Evolutionary conservation across 257 asterid genomes (phyloP), one percentile per base, ranked within the genome.

Genomic region (Solanum tarapatanum): DNA sequence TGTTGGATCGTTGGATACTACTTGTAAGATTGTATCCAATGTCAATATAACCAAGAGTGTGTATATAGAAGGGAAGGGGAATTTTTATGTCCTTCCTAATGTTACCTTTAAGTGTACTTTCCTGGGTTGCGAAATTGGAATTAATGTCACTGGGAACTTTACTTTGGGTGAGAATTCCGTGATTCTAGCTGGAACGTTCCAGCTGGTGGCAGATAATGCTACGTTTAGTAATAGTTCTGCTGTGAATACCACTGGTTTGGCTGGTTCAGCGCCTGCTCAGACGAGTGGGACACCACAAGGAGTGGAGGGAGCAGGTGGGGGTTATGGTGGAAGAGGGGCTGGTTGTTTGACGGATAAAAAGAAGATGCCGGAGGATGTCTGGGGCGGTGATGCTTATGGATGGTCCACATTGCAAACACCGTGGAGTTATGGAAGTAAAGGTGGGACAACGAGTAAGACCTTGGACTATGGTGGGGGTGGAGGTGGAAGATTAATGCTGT

Each of bases 401-500:
- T 97, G 99, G 99, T 91, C 98, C 7, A 84, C 86, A 45, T 90
- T 97, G 94, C 91, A 92, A 89, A 85, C 48, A 83, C 99, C 99
- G 6, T 90, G 93, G 94, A 93, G 95, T 91, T 97, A 96, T 68
- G 99, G 99, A 91, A 97, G 99, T 89, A 95, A 86, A 88, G 99
- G 99, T 60, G 99, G 98, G 89, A 96, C 98, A 0, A 92, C 97
- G 2, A 96, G 95, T 89, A 92, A 32, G 89, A 97, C 94, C 73
- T 86, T 91, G 82, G 98, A 97, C 87, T 95, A 95, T 82, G 99
- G 99, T n/a, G 99, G 98, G 62, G 99, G 99, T 36, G 99, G 99
- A 62, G 99, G 99, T 62, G 99, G 99, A 88, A 93, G 94, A 92
- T 90, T 97, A 37, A 89, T 87, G 92, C 32, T 96, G 87, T 14